Base-by-base conservation (phyloP, 2,329 filamentous ascomycete genomes). In the Fusarium dlaminii region DNA sequence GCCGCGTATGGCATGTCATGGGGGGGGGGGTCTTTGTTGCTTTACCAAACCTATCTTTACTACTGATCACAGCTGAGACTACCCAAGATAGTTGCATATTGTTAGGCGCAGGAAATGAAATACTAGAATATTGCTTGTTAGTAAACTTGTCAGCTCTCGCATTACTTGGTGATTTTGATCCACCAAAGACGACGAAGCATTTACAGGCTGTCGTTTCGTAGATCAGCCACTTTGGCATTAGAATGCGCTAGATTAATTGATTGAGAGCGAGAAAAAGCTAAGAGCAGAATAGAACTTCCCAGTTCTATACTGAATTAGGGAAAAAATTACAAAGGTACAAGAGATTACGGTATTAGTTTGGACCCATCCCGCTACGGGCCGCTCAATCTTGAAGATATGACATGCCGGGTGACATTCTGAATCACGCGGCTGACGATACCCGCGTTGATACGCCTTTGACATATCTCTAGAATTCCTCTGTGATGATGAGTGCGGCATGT, bases 51-150 rank as follows among this genome's bases (percentile, higher is more conserved):
- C 40, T 68, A 61, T 39, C 56, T 63, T 52, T 57, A 39, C 29
- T 54, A 63, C 59, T 58, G 63, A 52, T 57, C 37, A 72, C 56
- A 74, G 61, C 67, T 55, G 42, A 54, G 29, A 72, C 55, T 68
- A 58, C 45, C 29, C 51, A 58, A 64, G 58, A 69, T 69, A 74
- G 63, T 64, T 69, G 68, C 73, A 75, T 76, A 75, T 60, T 76
- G 73, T 75, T 74, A 68, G 75, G 75, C 75, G 75, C 63, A 70
- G 60, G 73, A 67, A 67, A 74, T 74, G 70, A 75, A 69, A 66
- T 66, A 73, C 45, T 70, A 72, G 60, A 70, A 65, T 37, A 29
- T 70, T 58, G 39, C 49, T 52, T 62, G 36, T 49, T 62, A 58
- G 22, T 45, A 15, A 40, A 36, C 37, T 40, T 29, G 27, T 29